Percentiles rank a stretch among this genome's conserved stretches.
phyloP scores from a whole-genome alignment of 1,284 basidiomycete species.

The Puccinia polysora region DNA sequence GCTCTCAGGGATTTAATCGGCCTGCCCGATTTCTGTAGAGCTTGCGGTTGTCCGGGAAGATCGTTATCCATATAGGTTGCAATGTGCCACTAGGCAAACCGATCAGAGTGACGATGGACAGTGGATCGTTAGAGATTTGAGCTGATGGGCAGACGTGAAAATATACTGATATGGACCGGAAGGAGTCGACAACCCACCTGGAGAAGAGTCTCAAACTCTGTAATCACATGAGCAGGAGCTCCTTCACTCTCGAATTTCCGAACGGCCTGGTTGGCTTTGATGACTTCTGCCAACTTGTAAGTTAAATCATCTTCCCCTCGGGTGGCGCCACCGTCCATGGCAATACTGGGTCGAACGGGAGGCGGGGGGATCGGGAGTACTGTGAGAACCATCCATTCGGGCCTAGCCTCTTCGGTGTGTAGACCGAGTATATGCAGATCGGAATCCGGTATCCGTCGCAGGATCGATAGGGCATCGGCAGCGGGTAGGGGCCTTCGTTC shows the following conservation, averaged over 20 bases:
- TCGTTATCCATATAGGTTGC: conserved; percentile 99
- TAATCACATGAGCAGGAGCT: conserved; percentile 89
- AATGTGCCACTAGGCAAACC: conserved; percentile 75
- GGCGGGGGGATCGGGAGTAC: conserved; percentile 97
- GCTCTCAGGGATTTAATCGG: conserved; percentile 98
- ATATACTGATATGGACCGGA: background rate
- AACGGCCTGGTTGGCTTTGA: conserved; percentile 89
- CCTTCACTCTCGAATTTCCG: conserved; percentile 92
- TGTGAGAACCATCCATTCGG: conserved; percentile 99
- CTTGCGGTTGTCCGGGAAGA: conserved; percentile 95
- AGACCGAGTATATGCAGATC: conserved; percentile 90
- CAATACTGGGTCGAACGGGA: conserved; percentile 93
- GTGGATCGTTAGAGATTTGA: background rate
- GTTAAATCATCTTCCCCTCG: conserved; percentile 97
- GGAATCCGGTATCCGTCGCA: conserved; percentile 85
- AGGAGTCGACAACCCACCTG: conserved; percentile 60
- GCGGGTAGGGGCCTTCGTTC: conserved; percentile 85
- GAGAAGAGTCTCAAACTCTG: conserved; percentile 91
- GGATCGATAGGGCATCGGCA: conserved; percentile 80
- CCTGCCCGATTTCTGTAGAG: conserved; percentile 92
- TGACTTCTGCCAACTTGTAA: conserved; percentile 95
- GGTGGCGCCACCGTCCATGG: conserved; percentile 91
- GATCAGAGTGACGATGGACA: background rate
- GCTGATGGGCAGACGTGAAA: background rate
- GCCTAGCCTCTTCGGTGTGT: conserved; percentile 90